These are phyloP conservation scores for Prunella vulgaris DNA, from an alignment of 257 asterid genomes.

Conservation along the genomic window DNA sequence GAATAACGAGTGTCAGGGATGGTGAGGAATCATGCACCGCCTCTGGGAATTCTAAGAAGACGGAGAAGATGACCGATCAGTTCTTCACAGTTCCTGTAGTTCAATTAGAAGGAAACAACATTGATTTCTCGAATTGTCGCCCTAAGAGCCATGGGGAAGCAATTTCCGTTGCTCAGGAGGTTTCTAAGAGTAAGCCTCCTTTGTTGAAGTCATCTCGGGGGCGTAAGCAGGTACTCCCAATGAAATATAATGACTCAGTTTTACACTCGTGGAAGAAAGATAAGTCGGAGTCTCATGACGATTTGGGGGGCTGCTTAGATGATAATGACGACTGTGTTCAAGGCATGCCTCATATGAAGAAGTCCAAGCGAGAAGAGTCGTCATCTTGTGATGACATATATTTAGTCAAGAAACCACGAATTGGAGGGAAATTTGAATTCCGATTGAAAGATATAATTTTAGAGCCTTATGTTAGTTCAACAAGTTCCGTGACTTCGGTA, in stretches of 20 bases:
- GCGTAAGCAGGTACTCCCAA: conserved; percentile 61
- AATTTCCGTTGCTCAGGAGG: conserved; percentile 21
- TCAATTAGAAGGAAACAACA: conserved; percentile 38
- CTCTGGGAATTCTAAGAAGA: conserved; percentile 18
- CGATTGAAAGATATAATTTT: conserved; percentile 29
- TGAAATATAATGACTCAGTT: conserved; percentile 55
- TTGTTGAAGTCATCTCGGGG: conserved; percentile 75
- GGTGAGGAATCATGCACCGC: conserved; percentile 34
- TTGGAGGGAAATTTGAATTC: conserved; percentile 25
- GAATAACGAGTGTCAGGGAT: conserved; percentile 20
- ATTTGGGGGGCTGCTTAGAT: conserved; percentile 21
- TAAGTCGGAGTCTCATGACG: conserved; percentile 29
- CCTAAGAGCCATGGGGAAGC: conserved; percentile 23
- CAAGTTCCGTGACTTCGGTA: conserved; percentile 52
- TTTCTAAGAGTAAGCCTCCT: conserved; percentile 42
- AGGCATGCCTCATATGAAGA: conserved; percentile 29
- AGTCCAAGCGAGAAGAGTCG: conserved; percentile 37
- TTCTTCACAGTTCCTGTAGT: conserved; percentile 41
- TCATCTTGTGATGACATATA: conserved; percentile 22
- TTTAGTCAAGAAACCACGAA: conserved; percentile 38
- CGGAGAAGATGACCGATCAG: conserved; percentile 21
- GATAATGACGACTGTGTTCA: conserved; percentile 21
- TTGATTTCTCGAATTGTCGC: conserved; percentile 31
- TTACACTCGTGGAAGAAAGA: conserved; percentile 68
- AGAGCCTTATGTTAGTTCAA: conserved; percentile 42